These are phyloP conservation scores for Candida lessepsii DNA, from an alignment of 805 yeast genomes.

Conservation along the genomic window DNA sequence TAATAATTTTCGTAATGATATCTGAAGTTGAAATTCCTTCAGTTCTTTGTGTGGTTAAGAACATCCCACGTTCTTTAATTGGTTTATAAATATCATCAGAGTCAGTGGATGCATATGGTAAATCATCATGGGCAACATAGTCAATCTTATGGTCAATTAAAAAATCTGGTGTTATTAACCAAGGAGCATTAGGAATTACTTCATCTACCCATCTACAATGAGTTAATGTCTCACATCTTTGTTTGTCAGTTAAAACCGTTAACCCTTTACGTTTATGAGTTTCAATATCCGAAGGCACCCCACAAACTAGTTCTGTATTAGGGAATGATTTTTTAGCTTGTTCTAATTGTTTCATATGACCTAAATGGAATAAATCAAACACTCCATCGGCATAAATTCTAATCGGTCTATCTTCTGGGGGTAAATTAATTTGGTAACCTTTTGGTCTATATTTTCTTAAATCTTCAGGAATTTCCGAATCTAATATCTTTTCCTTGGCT, in stretches of 20 bases:
- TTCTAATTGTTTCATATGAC: constrained; percentile 97
- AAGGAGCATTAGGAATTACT: constrained; percentile 91
- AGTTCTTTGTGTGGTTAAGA: constrained; percentile 91
- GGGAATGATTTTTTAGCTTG: constrained; percentile 93
- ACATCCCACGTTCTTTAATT: constrained; percentile 85
- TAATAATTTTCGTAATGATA: constrained; percentile 89
- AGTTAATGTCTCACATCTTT: constrained; percentile 83
- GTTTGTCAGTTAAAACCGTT: constrained; percentile 85
- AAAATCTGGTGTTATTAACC: constrained; percentile 88
- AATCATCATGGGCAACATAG: constrained; percentile 96
- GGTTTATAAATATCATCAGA: constrained; percentile 91
- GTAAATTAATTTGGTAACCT: constrained; percentile 76
- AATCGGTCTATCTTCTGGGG: constrained; percentile 82
- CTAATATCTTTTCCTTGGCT: constrained; percentile 57
- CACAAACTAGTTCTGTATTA: constrained; percentile 82
- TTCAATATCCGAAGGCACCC: constrained; percentile 85
- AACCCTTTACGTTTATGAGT: constrained; percentile 92
- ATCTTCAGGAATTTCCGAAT: constrained; percentile 64
- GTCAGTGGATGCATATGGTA: constrained; percentile 89
- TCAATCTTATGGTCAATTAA: constrained; percentile 78
- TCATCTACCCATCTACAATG: constrained; percentile 99
- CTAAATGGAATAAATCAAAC: constrained; percentile 92
- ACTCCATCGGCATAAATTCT: constrained; percentile 98
- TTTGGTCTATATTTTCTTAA: constrained; percentile 74
- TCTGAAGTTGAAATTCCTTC: constrained; percentile 96